A percentile compares a stretch with the other conserved stretches of the same genome.
phyloP scores from a whole-genome alignment of 2,329 filamentous ascomycete species.

The Aspergillus floridensis region DNA sequence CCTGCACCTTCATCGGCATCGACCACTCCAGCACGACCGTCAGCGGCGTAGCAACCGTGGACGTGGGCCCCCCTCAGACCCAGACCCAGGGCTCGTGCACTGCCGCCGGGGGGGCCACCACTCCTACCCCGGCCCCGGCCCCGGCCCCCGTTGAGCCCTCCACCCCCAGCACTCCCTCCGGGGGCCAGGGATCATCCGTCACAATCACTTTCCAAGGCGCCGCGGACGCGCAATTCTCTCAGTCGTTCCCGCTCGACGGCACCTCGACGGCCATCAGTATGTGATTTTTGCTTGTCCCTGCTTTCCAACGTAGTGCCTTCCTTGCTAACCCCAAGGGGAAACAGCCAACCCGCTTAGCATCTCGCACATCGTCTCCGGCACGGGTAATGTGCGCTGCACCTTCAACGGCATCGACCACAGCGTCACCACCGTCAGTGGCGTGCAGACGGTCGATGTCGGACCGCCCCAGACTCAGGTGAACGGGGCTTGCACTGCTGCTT shows the following conservation, averaged over 20 bases:
- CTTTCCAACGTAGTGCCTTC: no score
- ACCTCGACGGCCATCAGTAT: neutral
- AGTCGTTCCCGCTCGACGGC: slow-evolving; percentile 1
- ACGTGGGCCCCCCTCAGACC: slow-evolving; percentile 26
- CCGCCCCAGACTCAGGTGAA: slow-evolving; percentile 13
- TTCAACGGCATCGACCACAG: slow-evolving; percentile 10
- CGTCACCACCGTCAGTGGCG: slow-evolving; percentile 6
- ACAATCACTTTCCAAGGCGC: slow-evolving; percentile 7
- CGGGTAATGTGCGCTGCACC: neutral
- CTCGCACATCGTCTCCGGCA: slow-evolving; percentile 9
- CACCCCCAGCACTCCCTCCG: neutral
- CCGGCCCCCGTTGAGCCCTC: neutral
- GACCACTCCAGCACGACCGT: slow-evolving; percentile 20
- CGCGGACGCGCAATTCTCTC: slow-evolving; percentile 6
- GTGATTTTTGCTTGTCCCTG: neutral
- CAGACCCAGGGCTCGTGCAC: slow-evolving; percentile 21
- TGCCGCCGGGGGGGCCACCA: neutral
- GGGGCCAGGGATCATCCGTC: neutral
- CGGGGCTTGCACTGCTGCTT: slow-evolving; percentile 7
- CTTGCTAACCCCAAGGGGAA: no score
- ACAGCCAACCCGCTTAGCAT: slow-evolving; percentile 9
- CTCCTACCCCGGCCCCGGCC: neutral
- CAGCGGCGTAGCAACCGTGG: slow-evolving; percentile 13
- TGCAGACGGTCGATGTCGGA: slow-evolving; percentile 12
- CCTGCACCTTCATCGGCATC: slow-evolving; percentile 22